Base-by-base conservation (phyloP, 2,329 filamentous ascomycete genomes). In the Helotiales sp. region DNA sequence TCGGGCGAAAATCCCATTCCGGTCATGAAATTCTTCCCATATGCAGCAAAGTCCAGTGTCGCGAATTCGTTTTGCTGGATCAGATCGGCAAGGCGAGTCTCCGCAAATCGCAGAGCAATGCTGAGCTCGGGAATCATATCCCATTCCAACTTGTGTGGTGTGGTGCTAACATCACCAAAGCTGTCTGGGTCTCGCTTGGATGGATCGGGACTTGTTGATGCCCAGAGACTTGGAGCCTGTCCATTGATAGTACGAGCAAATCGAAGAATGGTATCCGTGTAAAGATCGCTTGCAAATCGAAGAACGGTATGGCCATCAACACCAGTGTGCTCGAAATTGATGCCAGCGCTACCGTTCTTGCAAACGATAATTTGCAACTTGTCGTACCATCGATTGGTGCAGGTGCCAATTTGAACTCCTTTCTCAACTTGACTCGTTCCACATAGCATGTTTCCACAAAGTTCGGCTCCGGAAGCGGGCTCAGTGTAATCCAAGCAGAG, bases 371-470 rank as follows among this genome's bases (percentile, higher is more conserved):
- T 97, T 78, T 99, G 96, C 57, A 99, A 85, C 82, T 99, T 99
- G 81, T 99, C 96, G 77, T 99, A 99, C 96, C 96, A 99, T 69
- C 96, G 86, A 79, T 99, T 99, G 15, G 95, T 97, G 81, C 96
- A 99, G 1, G 96, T 98, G 32, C 96, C 96, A 52, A 97, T 93
- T 80, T 99, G 96, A 1, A 99, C 92, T 4, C 96, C 96, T 77
- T 91, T 92, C 75, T 97, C 92, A 13, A 98, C 90, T 76, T 96
- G 90, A 73, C 91, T 97, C 0, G 93, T 97, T 52, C 96, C 96
- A 76, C 96, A 98, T 13, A 99, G 91, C 95, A 99, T 98, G 79
- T 98, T 99, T 77, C 93, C 93, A 79, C 94, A 97, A n/a, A 98
- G 86, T 34, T 93, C 91, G 0, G 93, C 90, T 0, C 90, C 91